Conservation (phyloP, 371 early-diverging fungal species). For the Catenaria anguillulae region DNA sequence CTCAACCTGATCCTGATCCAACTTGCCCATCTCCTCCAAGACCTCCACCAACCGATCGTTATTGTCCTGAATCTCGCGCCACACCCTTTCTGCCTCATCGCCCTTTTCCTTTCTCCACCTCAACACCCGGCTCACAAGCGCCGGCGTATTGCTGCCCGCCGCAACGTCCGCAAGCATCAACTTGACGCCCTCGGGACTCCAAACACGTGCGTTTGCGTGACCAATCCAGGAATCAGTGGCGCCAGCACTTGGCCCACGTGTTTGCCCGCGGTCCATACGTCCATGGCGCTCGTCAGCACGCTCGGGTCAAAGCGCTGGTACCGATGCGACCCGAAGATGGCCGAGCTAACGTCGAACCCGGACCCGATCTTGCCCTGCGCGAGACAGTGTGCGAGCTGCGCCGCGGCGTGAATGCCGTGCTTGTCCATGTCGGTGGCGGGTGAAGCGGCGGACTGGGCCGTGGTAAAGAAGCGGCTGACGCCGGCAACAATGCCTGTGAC, state of each 20-base stretch:
- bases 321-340: conserved; percentile 72
- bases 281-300: too few relatives aligned
- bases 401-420: conserved; percentile 53
- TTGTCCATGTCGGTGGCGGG: neutral
- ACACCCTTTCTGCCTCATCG: conserved; percentile 35
- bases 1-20: too few relatives aligned
- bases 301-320: conserved; percentile 80
- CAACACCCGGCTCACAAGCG: conserved; percentile 73
- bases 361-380: conserved; percentile 95
- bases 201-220: too few relatives aligned
- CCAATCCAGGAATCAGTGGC: too few relatives aligned
- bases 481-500: conserved; percentile 72
- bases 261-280: too few relatives aligned
- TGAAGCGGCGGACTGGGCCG: neutral
- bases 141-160: conserved; percentile 83
- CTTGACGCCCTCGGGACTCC: conserved; percentile 51
- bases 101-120: conserved; percentile 60
- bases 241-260: too few relatives aligned
- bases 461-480: conserved; percentile 46
- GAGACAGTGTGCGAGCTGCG: conserved; percentile 83
- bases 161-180: conserved; percentile 81
- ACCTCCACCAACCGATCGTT: conserved; percentile 34
- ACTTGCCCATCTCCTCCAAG: too few relatives aligned
- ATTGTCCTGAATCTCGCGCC: conserved; percentile 35
- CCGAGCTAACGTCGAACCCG: conserved; percentile 90